Evolutionary conservation across 2,329 filamentous ascomycete species (phyloP), one percentile per base, ranked within the genome.

Genomic region (Pseudogymnoascus sp.): DNA sequence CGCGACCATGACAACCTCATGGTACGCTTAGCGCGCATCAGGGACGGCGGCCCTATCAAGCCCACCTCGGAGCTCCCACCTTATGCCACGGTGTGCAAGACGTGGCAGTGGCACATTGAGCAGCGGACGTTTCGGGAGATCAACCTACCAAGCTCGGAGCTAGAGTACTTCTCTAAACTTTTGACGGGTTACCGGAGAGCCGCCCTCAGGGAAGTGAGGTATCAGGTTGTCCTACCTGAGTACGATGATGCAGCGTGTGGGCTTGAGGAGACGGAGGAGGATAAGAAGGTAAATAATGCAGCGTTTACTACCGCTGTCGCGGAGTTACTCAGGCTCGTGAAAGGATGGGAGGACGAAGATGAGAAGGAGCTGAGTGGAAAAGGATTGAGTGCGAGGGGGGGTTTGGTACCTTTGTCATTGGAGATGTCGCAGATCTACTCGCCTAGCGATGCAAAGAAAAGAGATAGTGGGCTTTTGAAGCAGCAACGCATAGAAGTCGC

Each of bases 31-130:
- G 29, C 29, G 29, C 50, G 50, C 50, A 56, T 56, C 14, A 56
- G 16, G n/a, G 50, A 56, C 11, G 50, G 50, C n/a, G 50, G 50
- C 16, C 50, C 50, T 56, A 56, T 56, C 29, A 56, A 56, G 24
- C 50, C 50, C 16, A 19, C 16, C n/a, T 56, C 50, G 4, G 50
- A 56, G 63, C 53, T 60, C 35, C 50, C 62, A 59, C 38, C 63
- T 59, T 67, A 66, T 44, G 65, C 65, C 7, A 66, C 65, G 13
- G 61, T 67, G 21, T 67, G 61, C n/a, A 62, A 40, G 26, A 33
- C 38, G 29, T 67, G 64, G 65, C 62, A 65, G 10, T 33, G 10
- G 8, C 31, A 33, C 13, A 65, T 62, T 31, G 65, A 67, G 42
- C 31, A 44, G 35, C 37, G 56, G 21, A 65, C 65, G 11, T 66